Evolutionary conservation across 768 basidiomycete species (phyloP).

Genomic region (Lentinus brumalis): DNA sequence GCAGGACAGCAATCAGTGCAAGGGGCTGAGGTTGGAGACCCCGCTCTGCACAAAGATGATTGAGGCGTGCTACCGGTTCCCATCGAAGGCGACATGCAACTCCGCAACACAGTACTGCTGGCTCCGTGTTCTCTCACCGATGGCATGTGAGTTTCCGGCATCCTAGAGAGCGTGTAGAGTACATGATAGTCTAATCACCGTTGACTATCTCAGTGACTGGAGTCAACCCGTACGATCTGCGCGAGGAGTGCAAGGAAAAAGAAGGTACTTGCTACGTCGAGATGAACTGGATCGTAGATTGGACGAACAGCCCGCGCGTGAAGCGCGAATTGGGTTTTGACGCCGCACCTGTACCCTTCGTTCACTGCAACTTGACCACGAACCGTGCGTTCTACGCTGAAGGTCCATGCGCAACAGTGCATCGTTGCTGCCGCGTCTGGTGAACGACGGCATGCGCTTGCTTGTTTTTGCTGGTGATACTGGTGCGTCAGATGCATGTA

Average conservation of each 20-base stretch:
- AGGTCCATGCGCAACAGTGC: slow-evolving; percentile 54
- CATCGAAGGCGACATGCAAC: slow-evolving; percentile 65
- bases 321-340: slow-evolving; percentile 47
- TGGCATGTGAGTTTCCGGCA: slow-evolving; percentile 52
- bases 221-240: slow-evolving; percentile 56
- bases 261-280: slow-evolving; percentile 40
- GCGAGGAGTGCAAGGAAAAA: slow-evolving; percentile 47
- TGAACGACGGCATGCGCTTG: slow-evolving; percentile 52
- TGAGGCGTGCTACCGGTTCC: slow-evolving; percentile 66
- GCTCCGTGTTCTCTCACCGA: slow-evolving; percentile 57
- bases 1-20: slow-evolving; percentile 66
- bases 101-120: slow-evolving; percentile 79
- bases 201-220: slow-evolving; percentile 45
- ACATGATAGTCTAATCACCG: neutral
- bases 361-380: slow-evolving; percentile 39
- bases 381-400: slow-evolving; percentile 47
- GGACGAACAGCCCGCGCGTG: slow-evolving; percentile 50
- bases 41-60: slow-evolving; percentile 76
- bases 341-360: slow-evolving; percentile 32
- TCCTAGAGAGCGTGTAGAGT: too few species aligned
- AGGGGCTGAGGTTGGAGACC: slow-evolving; percentile 60
- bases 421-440: slow-evolving; percentile 47
- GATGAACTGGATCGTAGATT: slow-evolving; percentile 52
- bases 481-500: slow-evolving; percentile 23
- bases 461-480: slow-evolving; percentile 39